Evolutionary conservation across 2,329 filamentous ascomycete species (phyloP).

Genomic region (Canariomyces notabilis): DNA sequence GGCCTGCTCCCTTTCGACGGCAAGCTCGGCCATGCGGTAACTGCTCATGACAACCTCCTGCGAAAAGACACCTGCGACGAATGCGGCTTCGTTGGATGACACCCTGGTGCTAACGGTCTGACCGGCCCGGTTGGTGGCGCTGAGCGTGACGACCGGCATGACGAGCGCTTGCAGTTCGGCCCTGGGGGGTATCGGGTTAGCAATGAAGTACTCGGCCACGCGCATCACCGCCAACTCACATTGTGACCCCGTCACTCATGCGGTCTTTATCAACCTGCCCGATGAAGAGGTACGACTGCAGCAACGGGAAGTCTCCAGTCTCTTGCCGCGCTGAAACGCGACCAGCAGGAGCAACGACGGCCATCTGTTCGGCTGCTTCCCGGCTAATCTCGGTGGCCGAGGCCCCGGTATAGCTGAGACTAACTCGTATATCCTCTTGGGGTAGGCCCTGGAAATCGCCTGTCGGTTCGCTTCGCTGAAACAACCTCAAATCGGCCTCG

Average conservation of each 20-base stretch:
- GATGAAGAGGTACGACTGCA: slow-evolving; percentile 64
- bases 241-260: slow-evolving; percentile 51
- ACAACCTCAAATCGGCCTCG: slow-evolving; percentile 71
- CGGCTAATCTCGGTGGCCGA: slow-evolving; percentile 42
- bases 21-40: slow-evolving; percentile 43
- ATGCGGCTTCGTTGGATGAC: slow-evolving; percentile 64
- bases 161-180: slow-evolving; percentile 57
- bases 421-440: slow-evolving; percentile 49
- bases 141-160: slow-evolving; percentile 63
- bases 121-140: slow-evolving; percentile 49
- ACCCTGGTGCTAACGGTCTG: slow-evolving; percentile 56
- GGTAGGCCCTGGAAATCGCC: slow-evolving; percentile 49
- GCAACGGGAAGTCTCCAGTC: slow-evolving; percentile 34
- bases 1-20: slow-evolving; percentile 43
- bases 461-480: slow-evolving; percentile 58
- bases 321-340: slow-evolving; percentile 13
- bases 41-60: slow-evolving; percentile 49
- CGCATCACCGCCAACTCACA: slow-evolving; percentile 43
- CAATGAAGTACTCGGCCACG: neutral
- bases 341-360: slow-evolving; percentile 9
- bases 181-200: slow-evolving; percentile 32
- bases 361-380: slow-evolving; percentile 21
- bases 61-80: slow-evolving; percentile 67
- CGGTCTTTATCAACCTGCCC: slow-evolving; percentile 59
- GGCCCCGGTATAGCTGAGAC: slow-evolving; percentile 50